Evolutionary conservation across 306 rosid species (phyloP).

Genomic region (Quercus agrifolia): DNA sequence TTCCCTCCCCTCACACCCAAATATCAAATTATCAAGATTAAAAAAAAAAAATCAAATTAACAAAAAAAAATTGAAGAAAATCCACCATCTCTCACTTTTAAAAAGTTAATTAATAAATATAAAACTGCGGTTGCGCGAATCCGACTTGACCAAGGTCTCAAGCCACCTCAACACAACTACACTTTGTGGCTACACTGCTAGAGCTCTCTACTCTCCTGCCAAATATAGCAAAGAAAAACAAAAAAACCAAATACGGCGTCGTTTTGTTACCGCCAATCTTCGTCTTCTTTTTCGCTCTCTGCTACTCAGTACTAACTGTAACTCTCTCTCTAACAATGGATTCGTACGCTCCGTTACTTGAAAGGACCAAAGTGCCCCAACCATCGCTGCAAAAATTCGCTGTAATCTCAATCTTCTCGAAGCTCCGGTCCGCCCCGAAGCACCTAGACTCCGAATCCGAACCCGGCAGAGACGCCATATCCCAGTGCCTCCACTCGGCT

Average conservation of each 20-base stretch:
- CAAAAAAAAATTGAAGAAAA: no score
- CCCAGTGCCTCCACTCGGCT: conserved; percentile 59
- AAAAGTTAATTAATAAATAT: no score
- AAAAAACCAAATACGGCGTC: neutral
- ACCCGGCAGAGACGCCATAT: conserved; percentile 70
- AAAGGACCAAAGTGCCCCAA: conserved; percentile 75
- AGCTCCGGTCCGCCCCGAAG: conserved; percentile 72
- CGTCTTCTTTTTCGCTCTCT: no score
- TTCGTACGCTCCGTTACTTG: conserved; percentile 49
- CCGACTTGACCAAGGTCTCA: no score
- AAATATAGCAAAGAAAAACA: neutral
- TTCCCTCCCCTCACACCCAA: no score
- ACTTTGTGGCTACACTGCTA: no score
- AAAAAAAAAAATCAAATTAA: no score
- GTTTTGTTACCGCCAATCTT: neutral
- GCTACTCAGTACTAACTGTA: neutral
- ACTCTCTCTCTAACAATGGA: conserved; percentile 50
- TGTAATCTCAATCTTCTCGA: conserved; percentile 74
- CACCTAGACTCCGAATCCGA: conserved; percentile 61
- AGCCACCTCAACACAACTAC: no score
- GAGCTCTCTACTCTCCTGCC: no score
- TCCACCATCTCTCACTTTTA: no score
- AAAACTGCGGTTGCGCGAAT: no score
- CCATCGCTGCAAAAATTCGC: conserved; percentile 83
- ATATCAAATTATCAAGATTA: no score